phyloP scores from a whole-genome alignment of 768 basidiomycete species.

The Mrakia hoshinonis region DNA sequence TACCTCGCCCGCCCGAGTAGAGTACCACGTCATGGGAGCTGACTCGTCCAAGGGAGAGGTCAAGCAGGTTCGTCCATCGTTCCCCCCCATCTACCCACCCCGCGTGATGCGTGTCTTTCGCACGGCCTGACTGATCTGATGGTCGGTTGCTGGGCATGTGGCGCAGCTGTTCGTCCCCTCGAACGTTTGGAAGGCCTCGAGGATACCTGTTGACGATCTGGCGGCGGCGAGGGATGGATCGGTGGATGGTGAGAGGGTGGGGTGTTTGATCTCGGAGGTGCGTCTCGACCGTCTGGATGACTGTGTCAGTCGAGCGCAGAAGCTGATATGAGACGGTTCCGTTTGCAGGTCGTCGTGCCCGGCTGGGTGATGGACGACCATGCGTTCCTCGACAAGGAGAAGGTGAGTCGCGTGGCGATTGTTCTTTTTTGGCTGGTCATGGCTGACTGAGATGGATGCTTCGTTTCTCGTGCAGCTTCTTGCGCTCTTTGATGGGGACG shows the following conservation, averaged over 20 bases:
- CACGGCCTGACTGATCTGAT: too few relatives aligned
- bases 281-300: neutral
- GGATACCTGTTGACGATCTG: neutral
- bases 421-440: too few relatives aligned
- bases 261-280: slow-evolving; percentile 19
- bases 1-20: neutral
- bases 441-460: neutral
- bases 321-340: too few relatives aligned
- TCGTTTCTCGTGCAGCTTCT: neutral
- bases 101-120: neutral
- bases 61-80: neutral
- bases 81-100: neutral
- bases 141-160: too few relatives aligned
- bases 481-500: slow-evolving; percentile 9
- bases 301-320: too few relatives aligned
- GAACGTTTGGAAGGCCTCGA: slow-evolving; percentile 18
- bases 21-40: slow-evolving; percentile 10
- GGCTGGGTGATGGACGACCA: slow-evolving; percentile 19
- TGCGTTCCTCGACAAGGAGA: slow-evolving; percentile 5
- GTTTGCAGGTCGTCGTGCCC: slow-evolving; percentile 4
- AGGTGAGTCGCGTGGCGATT: neutral
- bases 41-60: slow-evolving; percentile 7
- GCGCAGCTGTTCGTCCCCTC: slow-evolving; percentile 14
- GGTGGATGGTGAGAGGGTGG: neutral
- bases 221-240: neutral